Evolutionary conservation across 805 yeast species (phyloP).

Genomic region (Tetrapisispora iriomotensis): DNA sequence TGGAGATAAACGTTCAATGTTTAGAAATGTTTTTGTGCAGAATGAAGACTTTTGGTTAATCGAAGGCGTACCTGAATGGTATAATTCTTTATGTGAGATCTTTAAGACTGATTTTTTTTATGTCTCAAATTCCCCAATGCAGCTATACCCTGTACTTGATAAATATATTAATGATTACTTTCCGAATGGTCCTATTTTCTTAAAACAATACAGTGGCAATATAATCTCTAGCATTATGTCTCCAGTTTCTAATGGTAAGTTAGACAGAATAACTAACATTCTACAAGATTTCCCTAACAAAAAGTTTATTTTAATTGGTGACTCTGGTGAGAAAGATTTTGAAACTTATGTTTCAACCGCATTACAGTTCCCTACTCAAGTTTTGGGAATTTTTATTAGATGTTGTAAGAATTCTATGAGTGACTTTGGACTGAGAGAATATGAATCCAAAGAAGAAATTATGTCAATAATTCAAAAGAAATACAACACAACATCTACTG

Average conservation of each 20-base stretch:
- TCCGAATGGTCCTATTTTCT: conserved; percentile 76
- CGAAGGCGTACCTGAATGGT: conserved; percentile 70
- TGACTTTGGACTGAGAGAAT: conserved; percentile 34
- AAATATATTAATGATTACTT: conserved; percentile 32
- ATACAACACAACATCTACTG: conserved; percentile 4
- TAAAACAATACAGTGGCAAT: conserved; percentile 80
- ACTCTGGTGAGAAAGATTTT: conserved; percentile 89
- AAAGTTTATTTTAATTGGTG: conserved; percentile 81
- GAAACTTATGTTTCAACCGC: conserved; percentile 82
- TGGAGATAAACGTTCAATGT: conserved; percentile 75
- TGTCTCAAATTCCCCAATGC: conserved; percentile 95
- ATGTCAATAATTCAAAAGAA: conserved; percentile 16
- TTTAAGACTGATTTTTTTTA: conserved; percentile 63
- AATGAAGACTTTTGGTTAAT: conserved; percentile 60
- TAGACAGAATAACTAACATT: conserved; percentile 51
- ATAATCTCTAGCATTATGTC: conserved; percentile 74
- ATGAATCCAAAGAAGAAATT: conserved; percentile 22
- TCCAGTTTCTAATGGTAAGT: conserved; percentile 76
- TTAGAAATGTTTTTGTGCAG: conserved; percentile 65
- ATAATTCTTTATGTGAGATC: conserved; percentile 36
- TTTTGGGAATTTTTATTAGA: conserved; percentile 70
- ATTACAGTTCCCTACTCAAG: conserved; percentile 45
- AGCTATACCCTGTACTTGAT: conserved; percentile 48
- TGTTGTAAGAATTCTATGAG: conserved; percentile 64
- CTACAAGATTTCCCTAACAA: conserved; percentile 66